Percentiles rank a stretch among this genome's conserved stretches.
Conservation (phyloP, 108 stramenopile genomes). For the Stephanodiscus minutulus region DNA sequence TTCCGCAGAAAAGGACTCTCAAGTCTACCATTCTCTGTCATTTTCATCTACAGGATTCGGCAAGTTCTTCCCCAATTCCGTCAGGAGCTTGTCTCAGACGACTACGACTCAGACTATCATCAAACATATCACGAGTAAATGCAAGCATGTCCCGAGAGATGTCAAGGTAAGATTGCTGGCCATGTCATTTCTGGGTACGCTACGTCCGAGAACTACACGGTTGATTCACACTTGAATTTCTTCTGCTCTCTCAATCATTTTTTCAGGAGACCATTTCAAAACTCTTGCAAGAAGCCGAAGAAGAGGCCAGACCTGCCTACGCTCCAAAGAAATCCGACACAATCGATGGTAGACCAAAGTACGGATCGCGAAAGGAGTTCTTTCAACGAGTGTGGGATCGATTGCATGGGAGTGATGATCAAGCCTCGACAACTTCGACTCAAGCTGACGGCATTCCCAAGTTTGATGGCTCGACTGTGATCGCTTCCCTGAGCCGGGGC, state of each 20-base stretch:
- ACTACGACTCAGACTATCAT: conserved; percentile 80
- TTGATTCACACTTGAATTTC: background rate
- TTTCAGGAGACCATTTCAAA: conserved; percentile 48
- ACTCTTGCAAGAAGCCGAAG: conserved; percentile 11
- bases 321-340: background rate
- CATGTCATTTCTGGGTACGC: background rate
- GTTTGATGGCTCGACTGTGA: conserved; percentile 9
- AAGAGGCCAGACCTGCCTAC: conserved; percentile 14
- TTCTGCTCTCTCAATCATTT: conserved; percentile 38
- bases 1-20: background rate
- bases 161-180: conserved; percentile 43
- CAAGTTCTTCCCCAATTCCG: conserved; percentile 67
- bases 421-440: background rate
- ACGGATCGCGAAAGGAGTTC: conserved; percentile 78
- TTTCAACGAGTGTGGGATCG: conserved; percentile 77
- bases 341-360: conserved; percentile 56
- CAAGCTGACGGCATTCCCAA: conserved; percentile 3
- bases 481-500: background rate
- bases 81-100: conserved; percentile 74
- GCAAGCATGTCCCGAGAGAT: conserved; percentile 59
- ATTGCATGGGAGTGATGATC: conserved; percentile 38
- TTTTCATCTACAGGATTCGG: conserved; percentile 40
- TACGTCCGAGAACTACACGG: background rate
- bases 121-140: conserved; percentile 72
- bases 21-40: background rate